Conservation (phyloP, 163 green algal species). For the Chlamydomonas reinhardtii region DNA sequence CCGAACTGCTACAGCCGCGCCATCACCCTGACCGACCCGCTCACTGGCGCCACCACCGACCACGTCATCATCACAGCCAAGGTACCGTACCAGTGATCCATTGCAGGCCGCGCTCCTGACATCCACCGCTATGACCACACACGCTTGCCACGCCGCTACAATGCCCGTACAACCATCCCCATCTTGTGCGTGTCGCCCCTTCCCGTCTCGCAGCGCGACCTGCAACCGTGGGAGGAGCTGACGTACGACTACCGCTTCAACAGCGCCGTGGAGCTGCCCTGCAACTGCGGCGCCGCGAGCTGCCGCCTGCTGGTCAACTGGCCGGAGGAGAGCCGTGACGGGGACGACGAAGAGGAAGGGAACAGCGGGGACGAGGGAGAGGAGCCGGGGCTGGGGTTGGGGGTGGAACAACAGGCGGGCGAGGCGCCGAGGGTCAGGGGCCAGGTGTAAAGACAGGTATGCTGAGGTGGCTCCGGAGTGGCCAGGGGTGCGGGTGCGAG, state of each 20-base stretch:
- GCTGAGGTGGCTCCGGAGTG: too few relatives aligned
- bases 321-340: background rate
- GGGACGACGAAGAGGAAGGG: background rate
- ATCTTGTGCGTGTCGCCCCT: too few relatives aligned
- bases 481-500: too few relatives aligned
- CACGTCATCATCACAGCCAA: slow-evolving; percentile 82
- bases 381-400: background rate
- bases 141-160: too few relatives aligned
- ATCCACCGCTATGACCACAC: too few relatives aligned
- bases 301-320: slow-evolving; percentile 84
- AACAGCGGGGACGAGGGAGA: background rate
- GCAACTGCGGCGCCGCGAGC: slow-evolving; percentile 78
- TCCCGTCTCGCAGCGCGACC: slow-evolving; percentile 10
- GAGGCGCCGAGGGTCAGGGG: too few relatives aligned
- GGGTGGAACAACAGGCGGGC: too few relatives aligned
- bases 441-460: too few relatives aligned
- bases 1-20: slow-evolving; percentile 89
- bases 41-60: slow-evolving; percentile 49
- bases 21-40: slow-evolving; percentile 66
- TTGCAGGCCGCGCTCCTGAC: too few relatives aligned
- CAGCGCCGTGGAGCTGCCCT: slow-evolving; percentile 70
- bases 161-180: too few relatives aligned
- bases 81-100: slow-evolving; percentile 24
- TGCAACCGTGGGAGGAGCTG: slow-evolving; percentile 84
- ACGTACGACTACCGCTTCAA: slow-evolving; percentile 83